These are phyloP conservation scores for Phytophthora agathidicida DNA, from an alignment of 352 stramenopile genomes.

Conservation along the genomic window DNA sequence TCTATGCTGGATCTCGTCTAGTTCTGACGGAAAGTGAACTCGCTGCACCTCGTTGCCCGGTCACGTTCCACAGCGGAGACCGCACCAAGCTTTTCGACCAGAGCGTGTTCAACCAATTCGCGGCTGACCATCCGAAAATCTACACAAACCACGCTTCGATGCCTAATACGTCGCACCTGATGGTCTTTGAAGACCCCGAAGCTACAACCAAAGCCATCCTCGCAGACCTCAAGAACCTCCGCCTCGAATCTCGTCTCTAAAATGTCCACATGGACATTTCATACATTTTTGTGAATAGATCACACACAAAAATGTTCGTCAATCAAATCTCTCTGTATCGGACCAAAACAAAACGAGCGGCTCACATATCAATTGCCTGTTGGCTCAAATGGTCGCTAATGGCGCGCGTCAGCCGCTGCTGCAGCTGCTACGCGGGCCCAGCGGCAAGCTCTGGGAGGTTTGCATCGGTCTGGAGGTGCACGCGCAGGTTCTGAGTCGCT, in stretches of 20 bases:
- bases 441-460: slow-evolving; percentile 72
- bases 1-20: slow-evolving; percentile 36
- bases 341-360: slow-evolving; percentile 24
- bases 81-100: slow-evolving; percentile 15
- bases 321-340: neutral
- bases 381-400: slow-evolving; percentile 27
- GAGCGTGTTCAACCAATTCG: slow-evolving; percentile 6
- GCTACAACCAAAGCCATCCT: slow-evolving; percentile 34
- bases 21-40: slow-evolving; percentile 38
- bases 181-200: slow-evolving; percentile 56
- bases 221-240: slow-evolving; percentile 18
- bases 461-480: slow-evolving; percentile 89
- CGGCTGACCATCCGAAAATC: slow-evolving; percentile 5
- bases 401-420: slow-evolving; percentile 42
- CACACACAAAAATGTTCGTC: slow-evolving; percentile 1
- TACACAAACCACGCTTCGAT: slow-evolving; percentile 21
- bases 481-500: slow-evolving; percentile 73
- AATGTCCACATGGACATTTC: neutral
- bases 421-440: slow-evolving; percentile 63
- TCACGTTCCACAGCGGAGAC: slow-evolving; percentile 33
- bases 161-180: slow-evolving; percentile 38
- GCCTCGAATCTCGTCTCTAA: slow-evolving; percentile 16
- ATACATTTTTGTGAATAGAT: slow-evolving; percentile 14
- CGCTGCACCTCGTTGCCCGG: slow-evolving; percentile 15
- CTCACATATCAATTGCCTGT: slow-evolving; percentile 22